Evolutionary conservation across 2,329 filamentous ascomycete species (phyloP).

Genomic region (Trematosphaeria pertusa): DNA sequence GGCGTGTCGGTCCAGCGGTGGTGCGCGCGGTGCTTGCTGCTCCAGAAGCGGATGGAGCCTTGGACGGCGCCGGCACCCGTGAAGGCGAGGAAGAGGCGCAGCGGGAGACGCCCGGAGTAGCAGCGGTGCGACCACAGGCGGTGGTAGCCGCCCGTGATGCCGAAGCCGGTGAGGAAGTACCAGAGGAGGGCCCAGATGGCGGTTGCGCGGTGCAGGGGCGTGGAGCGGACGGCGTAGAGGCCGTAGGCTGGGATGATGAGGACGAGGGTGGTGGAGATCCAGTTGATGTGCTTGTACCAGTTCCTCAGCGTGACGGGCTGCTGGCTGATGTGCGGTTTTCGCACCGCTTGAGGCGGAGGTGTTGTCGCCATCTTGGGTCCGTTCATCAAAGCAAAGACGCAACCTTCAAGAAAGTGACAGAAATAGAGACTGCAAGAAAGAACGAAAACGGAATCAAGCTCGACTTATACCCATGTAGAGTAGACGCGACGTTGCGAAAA

Average conservation of each 20-base stretch:
- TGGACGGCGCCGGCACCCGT: slow-evolving; percentile 56
- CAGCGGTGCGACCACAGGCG: slow-evolving; percentile 71
- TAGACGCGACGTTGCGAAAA: neutral
- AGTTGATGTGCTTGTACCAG: slow-evolving; percentile 91
- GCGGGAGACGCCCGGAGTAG: slow-evolving; percentile 51
- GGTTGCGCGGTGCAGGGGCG: slow-evolving; percentile 74
- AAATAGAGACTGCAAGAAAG: too few species aligned
- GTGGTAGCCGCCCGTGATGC: slow-evolving; percentile 65
- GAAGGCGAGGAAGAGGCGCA: slow-evolving; percentile 56
- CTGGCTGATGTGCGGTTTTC: slow-evolving; percentile 81
- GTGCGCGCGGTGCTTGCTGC: slow-evolving; percentile 57
- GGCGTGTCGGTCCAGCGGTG: slow-evolving; percentile 59
- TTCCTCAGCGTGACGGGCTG: slow-evolving; percentile 70
- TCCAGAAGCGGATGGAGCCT: slow-evolving; percentile 58
- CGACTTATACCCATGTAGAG: neutral
- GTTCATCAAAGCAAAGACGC: too few species aligned
- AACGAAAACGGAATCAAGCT: neutral
- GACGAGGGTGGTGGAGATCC: slow-evolving; percentile 85
- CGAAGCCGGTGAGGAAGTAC: slow-evolving; percentile 82
- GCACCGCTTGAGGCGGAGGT: neutral
- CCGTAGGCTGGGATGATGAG: slow-evolving; percentile 76
- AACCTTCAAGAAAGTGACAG: too few species aligned
- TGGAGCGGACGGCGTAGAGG: slow-evolving; percentile 76
- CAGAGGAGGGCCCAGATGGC: slow-evolving; percentile 75
- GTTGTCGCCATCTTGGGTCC: slow-evolving; percentile 1